These are phyloP conservation scores for Zygotorulaspora danielsina DNA, from an alignment of 805 yeast genomes.

Conservation along the genomic window DNA sequence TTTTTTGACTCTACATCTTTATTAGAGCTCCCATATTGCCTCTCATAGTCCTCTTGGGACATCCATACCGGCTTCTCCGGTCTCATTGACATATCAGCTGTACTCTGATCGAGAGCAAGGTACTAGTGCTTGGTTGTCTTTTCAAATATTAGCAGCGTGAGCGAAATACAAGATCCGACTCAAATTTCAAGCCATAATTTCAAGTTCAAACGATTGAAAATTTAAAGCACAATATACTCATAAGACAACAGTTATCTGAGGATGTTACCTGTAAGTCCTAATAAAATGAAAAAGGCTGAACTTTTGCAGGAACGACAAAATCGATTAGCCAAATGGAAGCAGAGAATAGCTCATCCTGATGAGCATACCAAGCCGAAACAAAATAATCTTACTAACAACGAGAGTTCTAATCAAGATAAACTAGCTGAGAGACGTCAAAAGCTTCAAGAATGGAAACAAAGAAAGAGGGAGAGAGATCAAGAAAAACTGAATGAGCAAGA, in stretches of 20 bases:
- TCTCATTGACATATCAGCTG: conserved; percentile 15
- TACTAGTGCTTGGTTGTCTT: neutral
- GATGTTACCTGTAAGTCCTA: conserved; percentile 24
- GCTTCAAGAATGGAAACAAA: conserved; percentile 52
- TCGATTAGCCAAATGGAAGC: conserved; percentile 57
- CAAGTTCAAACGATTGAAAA: no score
- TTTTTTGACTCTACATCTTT: conserved; percentile 10
- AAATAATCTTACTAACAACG: conserved; percentile 7
- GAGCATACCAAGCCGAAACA: conserved; percentile 20
- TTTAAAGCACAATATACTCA: no score
- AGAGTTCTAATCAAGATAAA: conserved; percentile 9
- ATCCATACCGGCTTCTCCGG: conserved; percentile 39
- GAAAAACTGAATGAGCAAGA: conserved; percentile 6
- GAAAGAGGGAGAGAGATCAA: conserved; percentile 28
- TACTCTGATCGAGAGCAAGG: neutral
- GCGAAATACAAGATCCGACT: no score
- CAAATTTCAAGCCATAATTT: conserved; percentile 4
- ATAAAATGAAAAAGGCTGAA: conserved; percentile 34
- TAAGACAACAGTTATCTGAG: no score
- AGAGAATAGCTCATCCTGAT: conserved; percentile 43
- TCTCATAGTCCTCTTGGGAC: conserved; percentile 38
- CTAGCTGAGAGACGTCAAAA: conserved; percentile 37
- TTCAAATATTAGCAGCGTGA: neutral
- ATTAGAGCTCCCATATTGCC: conserved; percentile 25
- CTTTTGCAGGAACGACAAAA: conserved; percentile 44